Conservation (phyloP, 257 asterid species). For the Solanum pennellii region DNA sequence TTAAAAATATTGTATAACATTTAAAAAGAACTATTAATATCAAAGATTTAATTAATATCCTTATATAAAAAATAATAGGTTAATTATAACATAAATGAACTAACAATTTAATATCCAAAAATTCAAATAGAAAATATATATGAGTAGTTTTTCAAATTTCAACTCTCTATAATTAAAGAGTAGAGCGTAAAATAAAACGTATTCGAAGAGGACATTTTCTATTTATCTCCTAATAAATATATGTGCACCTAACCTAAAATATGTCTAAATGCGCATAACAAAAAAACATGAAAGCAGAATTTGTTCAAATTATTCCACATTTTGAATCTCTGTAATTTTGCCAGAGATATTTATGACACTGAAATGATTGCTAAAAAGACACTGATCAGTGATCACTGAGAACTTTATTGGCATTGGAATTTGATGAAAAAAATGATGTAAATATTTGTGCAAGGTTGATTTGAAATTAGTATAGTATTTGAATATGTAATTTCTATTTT, state of each 20-base stretch:
- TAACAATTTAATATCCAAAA: too few species aligned
- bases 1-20: too few species aligned
- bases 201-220: too few species aligned
- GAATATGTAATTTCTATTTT: not conserved
- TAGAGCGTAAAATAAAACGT: too few species aligned
- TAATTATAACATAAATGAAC: too few species aligned
- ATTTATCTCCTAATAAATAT: too few species aligned
- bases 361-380: not conserved
- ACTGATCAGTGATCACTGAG: not conserved
- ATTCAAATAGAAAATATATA: too few species aligned
- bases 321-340: not conserved
- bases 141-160: too few species aligned
- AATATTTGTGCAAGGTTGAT: not conserved
- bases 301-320: not conserved
- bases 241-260: not conserved
- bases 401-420: not conserved
- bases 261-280: not conserved
- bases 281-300: not conserved
- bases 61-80: too few species aligned
- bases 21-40: too few species aligned
- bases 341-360: not conserved
- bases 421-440: not conserved
- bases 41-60: too few species aligned
- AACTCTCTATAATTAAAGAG: too few species aligned
- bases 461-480: not conserved